A percentile compares a stretch with the other conserved stretches of the same genome.
These are phyloP conservation scores for Ganoderma meredithae DNA, from an alignment of 1,284 basidiomycete genomes.

Conservation along the genomic window DNA sequence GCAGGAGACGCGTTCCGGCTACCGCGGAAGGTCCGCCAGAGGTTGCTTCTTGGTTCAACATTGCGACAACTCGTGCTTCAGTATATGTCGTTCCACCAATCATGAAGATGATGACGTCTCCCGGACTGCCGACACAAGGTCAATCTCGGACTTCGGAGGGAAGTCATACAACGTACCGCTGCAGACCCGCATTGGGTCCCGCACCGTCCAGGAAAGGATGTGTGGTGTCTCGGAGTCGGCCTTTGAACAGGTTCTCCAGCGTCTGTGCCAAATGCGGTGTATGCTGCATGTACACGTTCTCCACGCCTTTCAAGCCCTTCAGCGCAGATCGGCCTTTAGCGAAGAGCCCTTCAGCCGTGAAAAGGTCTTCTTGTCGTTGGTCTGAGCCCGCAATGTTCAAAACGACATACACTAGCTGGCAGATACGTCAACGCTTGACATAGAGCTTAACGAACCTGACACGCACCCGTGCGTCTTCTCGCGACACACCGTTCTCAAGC, in stretches of 20 bases:
- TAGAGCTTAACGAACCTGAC: background rate
- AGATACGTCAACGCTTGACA: slow-evolving; percentile 12
- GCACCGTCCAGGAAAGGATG: slow-evolving; percentile 89
- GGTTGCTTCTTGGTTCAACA: slow-evolving; percentile 82
- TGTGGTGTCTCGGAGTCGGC: slow-evolving; percentile 84
- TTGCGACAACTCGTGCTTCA: slow-evolving; percentile 84
- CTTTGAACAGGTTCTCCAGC: slow-evolving; percentile 89
- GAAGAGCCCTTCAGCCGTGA: slow-evolving; percentile 95
- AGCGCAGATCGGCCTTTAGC: slow-evolving; percentile 94
- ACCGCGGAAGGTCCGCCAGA: slow-evolving; percentile 54
- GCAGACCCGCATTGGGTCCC: slow-evolving; percentile 71
- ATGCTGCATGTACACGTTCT: slow-evolving; percentile 99
- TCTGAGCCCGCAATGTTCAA: slow-evolving; percentile 95
- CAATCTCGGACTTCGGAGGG: slow-evolving; percentile 4
- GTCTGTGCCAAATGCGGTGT: slow-evolving; percentile 94
- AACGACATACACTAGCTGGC: slow-evolving; percentile 90
- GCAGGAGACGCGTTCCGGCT: slow-evolving; percentile 74
- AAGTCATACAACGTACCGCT: slow-evolving; percentile 55
- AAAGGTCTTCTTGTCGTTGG: slow-evolving; percentile 97
- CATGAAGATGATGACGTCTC: slow-evolving; percentile 95
- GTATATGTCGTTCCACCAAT: slow-evolving; percentile 95
- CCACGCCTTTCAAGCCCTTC: slow-evolving; percentile 98
- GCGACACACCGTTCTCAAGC: slow-evolving; percentile 82
- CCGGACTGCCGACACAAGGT: slow-evolving; percentile 64
- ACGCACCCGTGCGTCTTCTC: slow-evolving; percentile 83